phyloP scores from a whole-genome alignment of 139 green algal species.

The Tetratostichococcus sp. region DNA sequence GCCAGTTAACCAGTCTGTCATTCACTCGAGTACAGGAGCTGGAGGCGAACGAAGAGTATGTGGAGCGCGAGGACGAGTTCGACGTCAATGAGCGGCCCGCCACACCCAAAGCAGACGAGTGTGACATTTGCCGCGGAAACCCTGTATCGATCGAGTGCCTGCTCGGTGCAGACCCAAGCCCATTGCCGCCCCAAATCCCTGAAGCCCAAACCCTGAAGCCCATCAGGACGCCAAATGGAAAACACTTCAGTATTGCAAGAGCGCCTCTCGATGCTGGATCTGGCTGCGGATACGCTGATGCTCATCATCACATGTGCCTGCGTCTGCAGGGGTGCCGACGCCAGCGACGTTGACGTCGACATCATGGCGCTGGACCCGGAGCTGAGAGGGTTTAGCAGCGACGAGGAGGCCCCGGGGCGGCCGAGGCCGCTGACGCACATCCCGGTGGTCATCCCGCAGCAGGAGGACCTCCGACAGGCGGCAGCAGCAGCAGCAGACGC shows the following conservation, averaged over 20 bases:
- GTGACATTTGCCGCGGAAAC: not conserved
- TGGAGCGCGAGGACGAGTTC: conserved; percentile 93
- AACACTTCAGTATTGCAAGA: too few species aligned
- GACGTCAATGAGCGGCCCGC: conserved; percentile 58
- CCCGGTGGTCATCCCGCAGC: conserved; percentile 15
- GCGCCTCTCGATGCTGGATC: too few species aligned
- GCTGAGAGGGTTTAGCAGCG: conserved; percentile 6
- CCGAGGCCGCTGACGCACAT: conserved; percentile 12
- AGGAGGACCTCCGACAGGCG: not conserved
- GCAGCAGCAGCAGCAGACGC: not conserved
- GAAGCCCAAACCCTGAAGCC: too few species aligned
- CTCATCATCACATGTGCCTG: too few species aligned
- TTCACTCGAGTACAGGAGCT: too few species aligned
- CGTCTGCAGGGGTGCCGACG: not conserved
- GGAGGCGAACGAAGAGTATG: conserved; percentile 53
- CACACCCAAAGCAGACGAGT: not conserved
- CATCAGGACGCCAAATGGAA: too few species aligned
- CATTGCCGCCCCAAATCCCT: too few species aligned
- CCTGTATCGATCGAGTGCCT: too few species aligned
- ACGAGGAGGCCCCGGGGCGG: conserved; percentile 8
- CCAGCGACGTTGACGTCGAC: conserved; percentile 19
- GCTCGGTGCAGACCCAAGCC: not conserved
- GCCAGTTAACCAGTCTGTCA: too few species aligned
- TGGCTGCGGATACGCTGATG: too few species aligned
- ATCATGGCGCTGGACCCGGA: conserved; percentile 16